phyloP scores from a whole-genome alignment of 306 rosid species.

The Gleditsia sinensis region DNA sequence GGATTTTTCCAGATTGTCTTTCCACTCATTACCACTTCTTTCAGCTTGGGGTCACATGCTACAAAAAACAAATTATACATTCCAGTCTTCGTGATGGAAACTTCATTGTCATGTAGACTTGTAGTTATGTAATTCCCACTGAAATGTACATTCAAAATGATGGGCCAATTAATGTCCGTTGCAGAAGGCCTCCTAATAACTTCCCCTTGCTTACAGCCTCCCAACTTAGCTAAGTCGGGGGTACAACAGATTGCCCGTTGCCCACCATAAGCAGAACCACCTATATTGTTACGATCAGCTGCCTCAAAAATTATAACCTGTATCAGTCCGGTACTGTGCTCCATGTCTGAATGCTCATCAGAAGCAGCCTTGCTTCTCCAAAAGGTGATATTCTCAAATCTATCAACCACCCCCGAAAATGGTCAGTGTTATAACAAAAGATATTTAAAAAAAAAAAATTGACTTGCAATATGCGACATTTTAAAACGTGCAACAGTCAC shows the following conservation, averaged over 20 bases:
- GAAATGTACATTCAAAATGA: conserved; percentile 61
- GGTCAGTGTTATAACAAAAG: conserved; percentile 40
- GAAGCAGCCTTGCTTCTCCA: conserved; percentile 70
- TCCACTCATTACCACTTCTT: conserved; percentile 79
- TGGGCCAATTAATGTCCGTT: conserved; percentile 73
- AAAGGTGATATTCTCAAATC: conserved; percentile 81
- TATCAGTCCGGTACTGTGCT: conserved; percentile 56
- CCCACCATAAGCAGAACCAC: conserved; percentile 98
- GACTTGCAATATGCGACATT: not conserved
- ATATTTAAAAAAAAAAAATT: no score
- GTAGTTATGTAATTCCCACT: conserved; percentile 43
- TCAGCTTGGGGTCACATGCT: conserved; percentile 90
- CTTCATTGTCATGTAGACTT: conserved; percentile 46
- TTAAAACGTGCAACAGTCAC: conserved; percentile 21
- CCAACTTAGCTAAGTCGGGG: conserved; percentile 88
- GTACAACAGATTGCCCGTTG: conserved; percentile 95
- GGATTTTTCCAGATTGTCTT: conserved; percentile 91
- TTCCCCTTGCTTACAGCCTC: conserved; percentile 90
- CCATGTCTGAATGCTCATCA: conserved; percentile 45
- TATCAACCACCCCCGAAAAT: conserved; percentile 33
- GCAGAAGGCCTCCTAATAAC: conserved; percentile 83
- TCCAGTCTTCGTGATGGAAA: conserved; percentile 77
- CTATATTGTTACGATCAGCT: conserved; percentile 87
- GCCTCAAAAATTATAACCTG: conserved; percentile 86
- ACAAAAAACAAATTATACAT: conserved; percentile 94